Percentiles rank a stretch among this genome's conserved stretches.
phyloP scores from a whole-genome alignment of 768 basidiomycete genomes.

The Mycena kentingensis region DNA sequence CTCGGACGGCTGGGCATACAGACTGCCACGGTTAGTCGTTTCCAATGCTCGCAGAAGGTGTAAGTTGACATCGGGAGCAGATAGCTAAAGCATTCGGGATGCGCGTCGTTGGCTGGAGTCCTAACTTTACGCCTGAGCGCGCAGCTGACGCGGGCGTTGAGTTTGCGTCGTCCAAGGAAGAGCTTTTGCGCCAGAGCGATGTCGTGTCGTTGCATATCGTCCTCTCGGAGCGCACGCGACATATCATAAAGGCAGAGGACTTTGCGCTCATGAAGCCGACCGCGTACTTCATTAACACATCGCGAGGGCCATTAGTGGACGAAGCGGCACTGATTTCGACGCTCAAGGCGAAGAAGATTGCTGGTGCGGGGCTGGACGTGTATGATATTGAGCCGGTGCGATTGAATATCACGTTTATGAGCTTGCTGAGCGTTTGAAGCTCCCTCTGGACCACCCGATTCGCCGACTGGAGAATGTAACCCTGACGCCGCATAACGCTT shows the following conservation, averaged over 20 bases:
- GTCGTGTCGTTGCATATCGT: slow-evolving; percentile 65
- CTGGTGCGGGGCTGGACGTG: slow-evolving; percentile 66
- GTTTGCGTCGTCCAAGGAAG: slow-evolving; percentile 50
- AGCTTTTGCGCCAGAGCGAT: slow-evolving; percentile 55
- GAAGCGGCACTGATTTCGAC: slow-evolving; percentile 54
- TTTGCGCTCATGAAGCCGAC: slow-evolving; percentile 57
- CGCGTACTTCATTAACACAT: slow-evolving; percentile 67
- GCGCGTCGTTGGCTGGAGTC: slow-evolving; percentile 65
- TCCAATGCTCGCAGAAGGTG: not conserved
- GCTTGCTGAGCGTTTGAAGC: slow-evolving; percentile 1
- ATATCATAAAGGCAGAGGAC: slow-evolving; percentile 50
- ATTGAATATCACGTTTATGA: not conserved
- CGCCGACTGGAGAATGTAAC: slow-evolving; percentile 55
- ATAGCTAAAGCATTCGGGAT: slow-evolving; percentile 63
- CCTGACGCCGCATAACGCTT: slow-evolving; percentile 64
- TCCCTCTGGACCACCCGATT: slow-evolving; percentile 57
- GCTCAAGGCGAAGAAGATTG: slow-evolving; percentile 48
- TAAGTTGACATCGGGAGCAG: slow-evolving; percentile 26
- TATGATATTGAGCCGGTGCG: slow-evolving; percentile 60
- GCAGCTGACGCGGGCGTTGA: slow-evolving; percentile 54
- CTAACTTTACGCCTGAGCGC: slow-evolving; percentile 59
- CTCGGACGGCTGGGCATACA: slow-evolving; percentile 57
- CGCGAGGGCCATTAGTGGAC: slow-evolving; percentile 65
- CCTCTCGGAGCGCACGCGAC: slow-evolving; percentile 49
- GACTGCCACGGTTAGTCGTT: slow-evolving; percentile 48